Conservation (phyloP, 257 asterid species). For the Solanum peruvianum region DNA sequence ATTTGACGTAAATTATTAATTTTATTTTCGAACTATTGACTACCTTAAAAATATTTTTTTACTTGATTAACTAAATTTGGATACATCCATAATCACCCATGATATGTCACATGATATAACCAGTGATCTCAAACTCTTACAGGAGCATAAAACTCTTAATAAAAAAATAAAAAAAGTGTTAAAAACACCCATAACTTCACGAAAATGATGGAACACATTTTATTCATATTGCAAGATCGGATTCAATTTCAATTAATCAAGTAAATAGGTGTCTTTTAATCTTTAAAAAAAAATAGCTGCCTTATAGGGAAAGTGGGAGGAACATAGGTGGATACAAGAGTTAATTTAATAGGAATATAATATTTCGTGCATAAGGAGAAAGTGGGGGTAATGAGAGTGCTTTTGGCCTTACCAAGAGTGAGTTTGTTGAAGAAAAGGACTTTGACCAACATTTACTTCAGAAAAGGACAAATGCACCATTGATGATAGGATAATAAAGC, state of each 20-base stretch:
- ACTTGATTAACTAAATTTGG: too few relatives aligned
- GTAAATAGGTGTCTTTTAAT: accelerated
- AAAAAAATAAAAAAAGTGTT: too few relatives aligned
- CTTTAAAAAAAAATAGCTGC: neutral
- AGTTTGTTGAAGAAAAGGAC: conserved; percentile 8
- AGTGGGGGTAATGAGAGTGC: neutral
- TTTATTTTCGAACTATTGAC: accelerated
- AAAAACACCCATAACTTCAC: too few relatives aligned
- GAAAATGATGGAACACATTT: too few relatives aligned
- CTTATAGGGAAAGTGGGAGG: neutral
- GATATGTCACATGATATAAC: too few relatives aligned
- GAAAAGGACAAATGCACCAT: conserved; percentile 12
- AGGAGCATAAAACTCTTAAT: too few relatives aligned
- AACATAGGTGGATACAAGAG: neutral
- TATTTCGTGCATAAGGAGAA: too few relatives aligned
- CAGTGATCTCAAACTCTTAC: too few relatives aligned
- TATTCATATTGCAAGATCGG: accelerated
- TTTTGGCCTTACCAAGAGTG: neutral
- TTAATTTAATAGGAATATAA: neutral
- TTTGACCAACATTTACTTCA: conserved; percentile 21
- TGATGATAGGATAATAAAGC: neutral
- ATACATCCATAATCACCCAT: too few relatives aligned
- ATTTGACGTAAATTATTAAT: accelerated
- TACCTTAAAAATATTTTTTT: accelerated
- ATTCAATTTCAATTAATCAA: too few relatives aligned